Evolutionary conservation across 768 basidiomycete genomes (phyloP), one percentile per base, ranked within the genome.

Genomic region (Holtermannia corniformis): DNA sequence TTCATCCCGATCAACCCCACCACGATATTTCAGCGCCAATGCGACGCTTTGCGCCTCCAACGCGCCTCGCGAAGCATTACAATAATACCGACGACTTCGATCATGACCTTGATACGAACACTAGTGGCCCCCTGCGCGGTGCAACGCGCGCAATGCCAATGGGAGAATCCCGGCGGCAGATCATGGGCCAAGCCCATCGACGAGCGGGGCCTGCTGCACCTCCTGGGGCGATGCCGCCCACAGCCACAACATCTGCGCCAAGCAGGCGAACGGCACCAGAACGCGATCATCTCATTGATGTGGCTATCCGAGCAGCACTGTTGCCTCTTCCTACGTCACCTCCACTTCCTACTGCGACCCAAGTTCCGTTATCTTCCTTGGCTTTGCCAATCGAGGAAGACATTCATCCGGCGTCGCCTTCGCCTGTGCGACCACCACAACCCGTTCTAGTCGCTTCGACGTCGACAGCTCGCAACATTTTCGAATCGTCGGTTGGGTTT

Each of bases 131-230:
- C 27, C 3, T 28, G 37, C 5, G 43, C 26, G 3, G 54, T 43
- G n/a, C 25, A 53, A 10, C 43, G 47, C 3, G 55, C 52, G 28
- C 49, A 37, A 7, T 37, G 32, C 32, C 32, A 37, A 37, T 37
- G 32, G 32, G 32, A 7, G 32, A 37, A 16, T 7, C 32, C 10
- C 7, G 59, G n/a, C 44, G 43, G 23, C 26, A 49, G n/a, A 19
- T 19, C 5, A 43, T 67, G 16, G 65, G 65, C 40, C 61, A 62
- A 40, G 61, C 65, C 21, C 60, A 62, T 27, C 28, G 63, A 28
- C 32, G 65, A 37, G 59, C 63, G 7, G 58, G 61, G 24, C 62
- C 59, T 40, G 63, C 61, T 32, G 12, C 13, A 26, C n/a, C 7
- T 28, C 16, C 46, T 26, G 41, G 41, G 25, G 4, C 21, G n/a